Conservation (phyloP, 257 asterid genomes). For the Coffea canephora region DNA sequence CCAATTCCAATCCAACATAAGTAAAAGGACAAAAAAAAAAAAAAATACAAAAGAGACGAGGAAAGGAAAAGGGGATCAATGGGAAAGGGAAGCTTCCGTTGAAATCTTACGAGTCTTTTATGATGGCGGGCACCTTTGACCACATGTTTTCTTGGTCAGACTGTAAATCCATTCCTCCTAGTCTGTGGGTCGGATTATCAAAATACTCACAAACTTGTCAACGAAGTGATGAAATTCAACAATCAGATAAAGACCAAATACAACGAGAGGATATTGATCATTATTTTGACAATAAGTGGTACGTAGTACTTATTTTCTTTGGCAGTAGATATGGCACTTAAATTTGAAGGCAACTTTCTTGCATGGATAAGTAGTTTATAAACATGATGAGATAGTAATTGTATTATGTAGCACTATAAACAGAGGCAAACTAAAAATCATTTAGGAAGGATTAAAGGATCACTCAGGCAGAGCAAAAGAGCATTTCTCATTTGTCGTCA, state of each 20-base stretch:
- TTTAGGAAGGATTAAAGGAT: too few species aligned
- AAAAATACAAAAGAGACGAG: background rate
- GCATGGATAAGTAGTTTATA: too few species aligned
- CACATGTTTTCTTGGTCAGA: background rate
- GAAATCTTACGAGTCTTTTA: background rate
- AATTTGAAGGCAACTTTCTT: too few species aligned
- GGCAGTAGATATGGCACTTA: too few species aligned
- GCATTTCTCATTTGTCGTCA: too few species aligned
- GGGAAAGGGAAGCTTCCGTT: background rate
- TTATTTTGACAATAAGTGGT: too few species aligned
- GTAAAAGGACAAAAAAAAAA: background rate
- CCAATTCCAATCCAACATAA: background rate
- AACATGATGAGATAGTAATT: too few species aligned
- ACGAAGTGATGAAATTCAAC: background rate
- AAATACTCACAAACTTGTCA: background rate
- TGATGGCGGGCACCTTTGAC: slow-evolving; percentile 16
- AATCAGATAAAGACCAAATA: too few species aligned
- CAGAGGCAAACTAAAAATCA: too few species aligned
- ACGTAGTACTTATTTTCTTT: background rate
- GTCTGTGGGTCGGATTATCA: background rate
- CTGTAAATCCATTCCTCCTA: background rate
- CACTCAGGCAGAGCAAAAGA: too few species aligned
- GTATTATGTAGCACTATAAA: too few species aligned
- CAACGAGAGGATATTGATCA: too few species aligned
- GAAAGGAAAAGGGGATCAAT: background rate